phyloP scores from a whole-genome alignment of 1,139 yeast genomes.

The Blastobotrys aristatus region DNA sequence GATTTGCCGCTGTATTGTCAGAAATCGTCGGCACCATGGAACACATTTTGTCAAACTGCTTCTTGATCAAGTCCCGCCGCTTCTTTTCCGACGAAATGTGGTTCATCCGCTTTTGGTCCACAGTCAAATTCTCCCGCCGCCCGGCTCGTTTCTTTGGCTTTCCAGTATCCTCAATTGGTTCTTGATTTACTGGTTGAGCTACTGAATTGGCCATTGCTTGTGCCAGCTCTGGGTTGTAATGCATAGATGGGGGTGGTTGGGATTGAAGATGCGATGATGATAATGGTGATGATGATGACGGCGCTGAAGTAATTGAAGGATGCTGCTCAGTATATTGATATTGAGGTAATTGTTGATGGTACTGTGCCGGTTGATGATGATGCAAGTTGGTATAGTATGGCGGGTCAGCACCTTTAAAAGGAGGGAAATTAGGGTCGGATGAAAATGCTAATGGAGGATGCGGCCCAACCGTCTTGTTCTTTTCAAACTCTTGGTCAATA shows the following conservation, averaged over 20 bases:
- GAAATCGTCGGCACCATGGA: conserved; percentile 34
- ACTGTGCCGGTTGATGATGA: neutral
- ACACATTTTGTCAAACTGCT: conserved; percentile 36
- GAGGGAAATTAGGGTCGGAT: conserved; percentile 19
- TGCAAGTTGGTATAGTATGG: neutral
- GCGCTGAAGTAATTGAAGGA: neutral
- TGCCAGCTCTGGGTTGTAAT: neutral
- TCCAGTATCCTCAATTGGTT: no score
- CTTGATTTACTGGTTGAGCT: neutral
- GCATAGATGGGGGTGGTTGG: neutral
- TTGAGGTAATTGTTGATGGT: neutral
- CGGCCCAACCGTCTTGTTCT: conserved; percentile 9
- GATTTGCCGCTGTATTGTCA: conserved; percentile 39
- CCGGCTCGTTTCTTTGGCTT: conserved; percentile 5
- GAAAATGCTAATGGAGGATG: conserved; percentile 16
- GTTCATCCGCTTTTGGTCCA: conserved; percentile 64
- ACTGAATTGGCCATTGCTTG: neutral
- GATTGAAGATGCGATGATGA: conserved; percentile 3
- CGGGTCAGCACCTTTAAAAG: conserved; percentile 4
- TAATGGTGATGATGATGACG: neutral
- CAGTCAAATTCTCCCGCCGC: conserved; percentile 46
- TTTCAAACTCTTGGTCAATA: conserved; percentile 1
- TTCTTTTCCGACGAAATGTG: conserved; percentile 75
- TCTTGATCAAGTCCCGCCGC: conserved; percentile 65
- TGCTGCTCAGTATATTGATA: neutral